Evolutionary conservation across 106 monocot species (phyloP).

Genomic region (Platanthera zijinensis): DNA sequence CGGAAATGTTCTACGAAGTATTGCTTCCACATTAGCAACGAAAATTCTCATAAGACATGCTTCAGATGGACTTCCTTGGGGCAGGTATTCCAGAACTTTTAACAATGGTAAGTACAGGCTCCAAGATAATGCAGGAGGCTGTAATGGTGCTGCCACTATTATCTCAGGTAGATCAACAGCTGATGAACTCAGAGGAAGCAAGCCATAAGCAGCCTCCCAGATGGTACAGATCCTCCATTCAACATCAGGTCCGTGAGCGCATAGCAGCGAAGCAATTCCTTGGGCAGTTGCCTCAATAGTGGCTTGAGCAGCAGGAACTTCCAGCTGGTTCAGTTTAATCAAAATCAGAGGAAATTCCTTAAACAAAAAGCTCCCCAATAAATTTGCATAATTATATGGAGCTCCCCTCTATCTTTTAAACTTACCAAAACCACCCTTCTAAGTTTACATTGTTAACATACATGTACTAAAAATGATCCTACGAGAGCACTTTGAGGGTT

Average conservation of each 20-base stretch:
- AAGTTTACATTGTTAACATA: too few relatives aligned
- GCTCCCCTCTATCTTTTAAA: neutral
- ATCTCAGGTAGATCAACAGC: slow-evolving; percentile 96
- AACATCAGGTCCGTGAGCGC: slow-evolving; percentile 95
- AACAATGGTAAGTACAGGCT: slow-evolving; percentile 79
- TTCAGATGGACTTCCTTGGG: slow-evolving; percentile 95
- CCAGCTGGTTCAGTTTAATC: slow-evolving; percentile 35
- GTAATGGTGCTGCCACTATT: slow-evolving; percentile 78
- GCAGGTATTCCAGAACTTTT: slow-evolving; percentile 89
- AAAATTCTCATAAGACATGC: slow-evolving; percentile 98
- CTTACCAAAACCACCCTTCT: too few relatives aligned
- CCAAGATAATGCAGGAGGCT: slow-evolving; percentile 93
- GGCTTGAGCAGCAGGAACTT: slow-evolving; percentile 63
- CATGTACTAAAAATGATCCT: too few relatives aligned
- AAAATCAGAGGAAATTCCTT: neutral
- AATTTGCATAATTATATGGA: too few relatives aligned
- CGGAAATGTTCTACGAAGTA: slow-evolving; percentile 79
- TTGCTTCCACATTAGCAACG: slow-evolving; percentile 93
- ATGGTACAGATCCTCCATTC: slow-evolving; percentile 98
- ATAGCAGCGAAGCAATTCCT: slow-evolving; percentile 94
- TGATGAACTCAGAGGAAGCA: slow-evolving; percentile 88
- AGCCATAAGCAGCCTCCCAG: slow-evolving; percentile 99
- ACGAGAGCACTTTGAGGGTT: too few relatives aligned
- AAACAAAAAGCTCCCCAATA: neutral
- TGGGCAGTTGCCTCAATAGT: slow-evolving; percentile 93